Evolutionary conservation across 2,329 filamentous ascomycete species (phyloP), one percentile per base, ranked within the genome.

Genomic region (Xylaria sp.): DNA sequence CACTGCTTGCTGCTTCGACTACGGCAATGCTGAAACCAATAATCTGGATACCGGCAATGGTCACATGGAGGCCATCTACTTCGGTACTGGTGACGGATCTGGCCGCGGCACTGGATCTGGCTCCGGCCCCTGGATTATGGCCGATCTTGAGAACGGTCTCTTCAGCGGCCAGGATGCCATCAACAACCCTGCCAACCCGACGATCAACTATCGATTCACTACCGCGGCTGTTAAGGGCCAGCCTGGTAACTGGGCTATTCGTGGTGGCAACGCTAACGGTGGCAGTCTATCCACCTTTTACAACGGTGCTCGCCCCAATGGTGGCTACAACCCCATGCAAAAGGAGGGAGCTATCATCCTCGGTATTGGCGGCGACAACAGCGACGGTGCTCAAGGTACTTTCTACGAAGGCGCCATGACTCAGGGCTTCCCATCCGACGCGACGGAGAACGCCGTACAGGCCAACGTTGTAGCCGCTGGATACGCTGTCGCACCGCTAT

Each of bases 51-150:
- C 88, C 0, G 90, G 89, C 2, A 85, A 86, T 63, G 89, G 87
- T 15, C 89, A 91, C 74, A 92, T 92, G 89, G 90, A 92, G 75
- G 87, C 89, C 59, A 87, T 91, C 66, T 91, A 91, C 82, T 91
- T 84, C 73, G 89, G 90, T 1, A 64, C 52, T 3, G 61, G 65
- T 1, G 80, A 82, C 76, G 84, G 76, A 76, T 87, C 82, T 0
- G 69, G 69, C 70, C 90, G 87, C 85, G 89, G 89, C n/a, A 78
- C 78, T 7, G 89, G 90, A 10, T 67, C 86, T 2, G 89, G 89
- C 46, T 83, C 74, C 54, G 89, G 90, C 0, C 90, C 90, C 0
- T 91, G 89, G 90, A 77, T 91, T 72, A 90, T 91, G 88, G 89
- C 89, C 0, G 90, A 92, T 78, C 84, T 92, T 0, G 90, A 92